Evolutionary conservation across 202 grass and related monocot species (phyloP).

Genomic region (Panicum virgatum): DNA sequence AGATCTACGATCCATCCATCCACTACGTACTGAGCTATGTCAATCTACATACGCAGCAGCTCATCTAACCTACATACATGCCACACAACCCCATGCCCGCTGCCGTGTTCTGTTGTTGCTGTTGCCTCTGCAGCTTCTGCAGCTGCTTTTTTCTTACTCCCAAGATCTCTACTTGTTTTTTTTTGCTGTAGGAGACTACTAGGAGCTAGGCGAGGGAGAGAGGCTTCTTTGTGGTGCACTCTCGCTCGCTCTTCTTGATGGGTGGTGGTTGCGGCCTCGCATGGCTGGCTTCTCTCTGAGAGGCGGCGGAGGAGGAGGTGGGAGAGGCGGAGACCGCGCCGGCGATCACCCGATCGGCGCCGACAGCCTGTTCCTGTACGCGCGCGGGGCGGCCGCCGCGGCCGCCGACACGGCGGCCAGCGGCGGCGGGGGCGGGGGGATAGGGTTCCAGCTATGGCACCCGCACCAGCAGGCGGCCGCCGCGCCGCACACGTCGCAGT

Average conservation of each 20-base stretch:
- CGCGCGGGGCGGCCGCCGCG: constrained; percentile 59
- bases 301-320: constrained; percentile 42
- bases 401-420: constrained; percentile 53
- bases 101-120: constrained; percentile 33
- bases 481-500: constrained; percentile 63
- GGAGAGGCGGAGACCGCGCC: constrained; percentile 34
- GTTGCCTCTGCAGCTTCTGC: not conserved
- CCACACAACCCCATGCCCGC: constrained; percentile 26
- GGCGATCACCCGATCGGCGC: constrained; percentile 57
- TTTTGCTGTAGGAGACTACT: constrained; percentile 32
- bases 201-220: not conserved
- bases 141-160: constrained; percentile 36
- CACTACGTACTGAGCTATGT: constrained; percentile 27
- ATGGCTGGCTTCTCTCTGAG: constrained; percentile 92
- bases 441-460: constrained; percentile 95
- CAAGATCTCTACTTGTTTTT: constrained; percentile 56
- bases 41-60: constrained; percentile 28
- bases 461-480: constrained; percentile 59
- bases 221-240: constrained; percentile 3
- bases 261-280: constrained; percentile 56
- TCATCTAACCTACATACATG: constrained; percentile 19
- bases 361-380: constrained; percentile 80
- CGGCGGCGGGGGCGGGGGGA: constrained; percentile 53
- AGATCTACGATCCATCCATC: constrained; percentile 51
- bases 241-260: constrained; percentile 50